These are phyloP conservation scores for Pulicaria dysenterica DNA, from an alignment of 129 eudicot genomes.

Conservation along the genomic window DNA sequence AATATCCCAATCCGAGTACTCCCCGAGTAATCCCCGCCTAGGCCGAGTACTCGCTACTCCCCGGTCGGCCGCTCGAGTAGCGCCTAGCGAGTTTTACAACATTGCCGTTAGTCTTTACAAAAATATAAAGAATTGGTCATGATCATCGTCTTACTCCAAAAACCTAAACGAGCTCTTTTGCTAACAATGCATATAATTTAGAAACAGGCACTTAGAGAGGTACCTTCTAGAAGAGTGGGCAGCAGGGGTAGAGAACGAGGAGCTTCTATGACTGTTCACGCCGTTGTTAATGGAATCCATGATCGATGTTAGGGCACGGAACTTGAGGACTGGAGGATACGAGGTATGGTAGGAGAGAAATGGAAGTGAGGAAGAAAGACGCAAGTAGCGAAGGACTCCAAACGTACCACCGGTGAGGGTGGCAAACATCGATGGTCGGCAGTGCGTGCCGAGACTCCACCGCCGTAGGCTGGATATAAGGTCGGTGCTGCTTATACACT, in stretches of 20 bases:
- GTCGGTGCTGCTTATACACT: no score
- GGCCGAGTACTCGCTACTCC: no score
- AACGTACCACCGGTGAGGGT: slow-evolving; percentile 24
- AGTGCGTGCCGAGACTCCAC: neutral
- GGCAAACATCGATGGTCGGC: slow-evolving; percentile 20
- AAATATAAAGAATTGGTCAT: neutral
- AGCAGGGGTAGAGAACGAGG: slow-evolving; percentile 38
- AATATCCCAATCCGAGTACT: no score
- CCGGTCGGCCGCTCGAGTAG: no score
- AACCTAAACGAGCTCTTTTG: neutral
- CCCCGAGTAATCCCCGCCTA: no score
- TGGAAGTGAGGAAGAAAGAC: slow-evolving; percentile 29
- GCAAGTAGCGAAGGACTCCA: slow-evolving; percentile 36
- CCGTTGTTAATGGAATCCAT: slow-evolving; percentile 20
- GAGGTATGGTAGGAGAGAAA: slow-evolving; percentile 2
- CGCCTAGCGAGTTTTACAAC: no score
- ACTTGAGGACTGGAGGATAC: slow-evolving; percentile 4
- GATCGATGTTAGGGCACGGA: slow-evolving; percentile 14
- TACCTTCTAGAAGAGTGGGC: slow-evolving; percentile 36
- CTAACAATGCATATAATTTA: neutral
- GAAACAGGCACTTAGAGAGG: neutral
- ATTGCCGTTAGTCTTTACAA: no score
- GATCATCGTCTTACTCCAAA: neutral
- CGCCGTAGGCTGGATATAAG: no score
- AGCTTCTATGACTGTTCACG: slow-evolving; percentile 13